phyloP scores from a whole-genome alignment of 495 filamentous ascomycete genomes.

The Lophiostoma macrostomum region DNA sequence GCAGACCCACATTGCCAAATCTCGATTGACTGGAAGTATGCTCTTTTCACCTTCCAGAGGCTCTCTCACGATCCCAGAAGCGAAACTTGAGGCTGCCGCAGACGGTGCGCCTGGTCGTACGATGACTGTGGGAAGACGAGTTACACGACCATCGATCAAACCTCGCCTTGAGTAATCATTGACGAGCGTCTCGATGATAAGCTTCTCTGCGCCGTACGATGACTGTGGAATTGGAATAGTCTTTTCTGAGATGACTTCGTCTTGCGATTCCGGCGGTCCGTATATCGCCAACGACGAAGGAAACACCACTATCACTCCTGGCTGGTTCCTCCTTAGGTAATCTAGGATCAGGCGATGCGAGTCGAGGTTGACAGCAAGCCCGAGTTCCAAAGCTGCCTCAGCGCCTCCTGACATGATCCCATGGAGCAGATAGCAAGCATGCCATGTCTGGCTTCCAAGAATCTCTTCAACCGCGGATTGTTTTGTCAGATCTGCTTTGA shows the following conservation, averaged over 20 bases:
- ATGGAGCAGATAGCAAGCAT: constrained; percentile 15
- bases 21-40: constrained; percentile 13
- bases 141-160: constrained; percentile 6
- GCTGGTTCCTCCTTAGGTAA: background rate
- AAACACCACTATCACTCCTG: constrained; percentile 10
- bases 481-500: constrained; percentile 34
- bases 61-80: constrained; percentile 13
- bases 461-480: background rate
- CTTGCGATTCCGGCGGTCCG: background rate
- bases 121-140: constrained; percentile 8
- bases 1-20: constrained; percentile 21
- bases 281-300: constrained; percentile 8
- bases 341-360: constrained; percentile 6
- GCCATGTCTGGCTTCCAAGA: background rate
- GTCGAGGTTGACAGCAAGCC: constrained; percentile 11
- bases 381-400: constrained; percentile 11
- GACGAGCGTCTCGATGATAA: constrained; percentile 9
- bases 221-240: constrained; percentile 7
- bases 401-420: constrained; percentile 17
- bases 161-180: constrained; percentile 11
- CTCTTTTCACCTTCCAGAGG: constrained; percentile 16
- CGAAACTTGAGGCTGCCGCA: constrained; percentile 11
- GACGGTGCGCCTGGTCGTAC: constrained; percentile 9
- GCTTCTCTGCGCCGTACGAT: constrained; percentile 11
- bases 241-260: background rate